Conservation (phyloP, 2,329 filamentous ascomycete genomes). For the Aspergillus cejpii region DNA sequence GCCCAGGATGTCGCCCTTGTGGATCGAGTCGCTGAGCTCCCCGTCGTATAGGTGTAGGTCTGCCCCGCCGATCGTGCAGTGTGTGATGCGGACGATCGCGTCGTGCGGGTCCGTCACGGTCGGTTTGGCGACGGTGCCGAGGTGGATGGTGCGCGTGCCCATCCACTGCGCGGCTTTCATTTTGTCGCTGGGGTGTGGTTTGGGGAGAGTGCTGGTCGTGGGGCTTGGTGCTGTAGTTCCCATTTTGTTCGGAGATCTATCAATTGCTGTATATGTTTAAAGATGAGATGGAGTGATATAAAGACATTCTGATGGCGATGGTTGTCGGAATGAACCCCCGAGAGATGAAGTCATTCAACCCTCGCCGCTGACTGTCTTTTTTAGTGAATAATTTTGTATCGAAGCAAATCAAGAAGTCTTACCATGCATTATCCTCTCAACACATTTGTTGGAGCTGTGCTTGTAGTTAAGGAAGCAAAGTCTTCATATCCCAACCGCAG, state of each 20-base stretch:
- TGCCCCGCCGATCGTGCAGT: conserved; percentile 30
- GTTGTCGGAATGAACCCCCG: neutral
- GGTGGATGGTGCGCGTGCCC: conserved; percentile 24
- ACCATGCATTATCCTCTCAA: no score
- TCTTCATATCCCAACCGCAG: no score
- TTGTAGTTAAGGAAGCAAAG: no score
- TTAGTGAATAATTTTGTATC: no score
- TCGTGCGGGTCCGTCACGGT: conserved; percentile 28
- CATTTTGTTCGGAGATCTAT: no score
- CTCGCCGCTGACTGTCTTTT: no score
- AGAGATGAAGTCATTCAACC: neutral
- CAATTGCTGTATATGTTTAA: neutral
- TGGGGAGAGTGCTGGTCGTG: conserved; percentile 2
- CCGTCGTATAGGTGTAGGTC: conserved; percentile 31
- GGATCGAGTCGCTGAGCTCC: conserved; percentile 24
- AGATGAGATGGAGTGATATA: neutral
- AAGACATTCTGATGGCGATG: neutral
- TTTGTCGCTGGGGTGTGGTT: conserved; percentile 23
- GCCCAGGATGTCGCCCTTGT: conserved; percentile 26
- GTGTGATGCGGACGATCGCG: conserved; percentile 31
- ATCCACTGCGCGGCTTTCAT: conserved; percentile 30
- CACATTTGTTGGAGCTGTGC: no score
- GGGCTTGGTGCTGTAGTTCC: neutral
- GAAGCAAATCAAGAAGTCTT: no score
- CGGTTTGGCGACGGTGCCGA: conserved; percentile 31